Evolutionary conservation across 345 rosid species (phyloP).

Genomic region (Tarenaya hassleriana): DNA sequence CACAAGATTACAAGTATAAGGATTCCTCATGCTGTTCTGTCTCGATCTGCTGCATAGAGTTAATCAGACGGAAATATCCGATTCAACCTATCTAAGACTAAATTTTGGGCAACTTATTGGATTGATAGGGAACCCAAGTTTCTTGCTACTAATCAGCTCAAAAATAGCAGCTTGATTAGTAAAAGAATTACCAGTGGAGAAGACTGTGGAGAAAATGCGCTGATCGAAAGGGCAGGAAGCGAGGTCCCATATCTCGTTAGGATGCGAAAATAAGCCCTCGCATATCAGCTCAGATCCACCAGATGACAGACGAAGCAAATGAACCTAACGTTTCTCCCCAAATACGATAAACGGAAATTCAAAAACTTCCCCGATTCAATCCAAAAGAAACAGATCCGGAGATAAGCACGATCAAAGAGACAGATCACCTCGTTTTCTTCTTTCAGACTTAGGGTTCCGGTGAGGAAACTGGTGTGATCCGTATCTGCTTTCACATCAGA

Average conservation of each 20-base stretch:
- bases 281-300: constrained; percentile 83
- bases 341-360: constrained; percentile 1
- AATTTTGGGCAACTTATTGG: too few relatives aligned
- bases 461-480: constrained; percentile 89
- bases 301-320: constrained; percentile 80
- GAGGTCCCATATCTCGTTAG: constrained; percentile 93
- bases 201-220: constrained; percentile 84
- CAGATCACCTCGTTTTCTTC: constrained; percentile 83
- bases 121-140: background rate
- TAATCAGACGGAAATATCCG: background rate
- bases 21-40: too few relatives aligned
- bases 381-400: background rate
- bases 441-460: constrained; percentile 84
- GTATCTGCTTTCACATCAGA: constrained; percentile 91
- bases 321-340: constrained; percentile 49
- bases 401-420: background rate
- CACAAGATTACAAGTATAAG: too few relatives aligned
- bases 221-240: constrained; percentile 86
- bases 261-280: constrained; percentile 91
- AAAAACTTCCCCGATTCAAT: constrained; percentile 10
- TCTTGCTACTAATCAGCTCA: constrained; percentile 2
- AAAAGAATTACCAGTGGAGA: constrained; percentile 58
- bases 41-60: too few relatives aligned
- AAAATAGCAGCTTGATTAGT: background rate
- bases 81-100: background rate